Evolutionary conservation across 1,284 basidiomycete genomes (phyloP), one percentile per base, ranked within the genome.

Genomic region (Ganoderma lucidum): DNA sequence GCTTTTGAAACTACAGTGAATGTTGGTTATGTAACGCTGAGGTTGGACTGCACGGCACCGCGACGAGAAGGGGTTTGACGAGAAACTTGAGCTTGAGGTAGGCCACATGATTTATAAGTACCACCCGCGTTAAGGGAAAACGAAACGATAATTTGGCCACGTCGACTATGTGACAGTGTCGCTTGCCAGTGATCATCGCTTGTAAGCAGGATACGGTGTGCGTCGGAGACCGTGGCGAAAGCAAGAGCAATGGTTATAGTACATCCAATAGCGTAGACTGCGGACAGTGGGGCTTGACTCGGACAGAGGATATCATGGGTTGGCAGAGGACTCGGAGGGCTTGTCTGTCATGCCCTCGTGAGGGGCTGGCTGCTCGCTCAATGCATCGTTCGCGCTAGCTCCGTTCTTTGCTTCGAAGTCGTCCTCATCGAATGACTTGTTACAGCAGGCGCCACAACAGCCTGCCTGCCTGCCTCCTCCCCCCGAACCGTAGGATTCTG

Each of bases 341-440:
- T 71, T 71, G 56, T 71, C 68, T 12, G 68, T 63, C 72, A 73
- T 73, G 5, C 60, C 58, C 0, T 55, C 30, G 51, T 67, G 70
- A 14, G 70, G 68, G 3, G 68, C 48, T 12, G 72, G 72, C 65
- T 73, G 72, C 37, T 63, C 39, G 30, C 41, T 56, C 41, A 64
- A 3, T 5, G 35, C 55, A 3, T 23, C 19, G 2, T 42, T 30
- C 9, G 45, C 55, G 2, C 15, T 51, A 15, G 58, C 53, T 10
- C 35, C 64, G 32, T 64, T 64, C 32, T 51, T 67, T 0, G 60
- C 56, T 1, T 45, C 45, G 48, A 76, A 76, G 2, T 75, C 70
- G 63, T 76, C 75, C 60, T 75, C 71, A 63, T 74, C 72, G 65
- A 75, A 75, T 10, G 71, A 73, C 14, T 67, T 61, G 32, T 66